These are phyloP conservation scores for Hypoxylon sp. DNA, from an alignment of 2,329 filamentous ascomycete genomes.

Conservation along the genomic window DNA sequence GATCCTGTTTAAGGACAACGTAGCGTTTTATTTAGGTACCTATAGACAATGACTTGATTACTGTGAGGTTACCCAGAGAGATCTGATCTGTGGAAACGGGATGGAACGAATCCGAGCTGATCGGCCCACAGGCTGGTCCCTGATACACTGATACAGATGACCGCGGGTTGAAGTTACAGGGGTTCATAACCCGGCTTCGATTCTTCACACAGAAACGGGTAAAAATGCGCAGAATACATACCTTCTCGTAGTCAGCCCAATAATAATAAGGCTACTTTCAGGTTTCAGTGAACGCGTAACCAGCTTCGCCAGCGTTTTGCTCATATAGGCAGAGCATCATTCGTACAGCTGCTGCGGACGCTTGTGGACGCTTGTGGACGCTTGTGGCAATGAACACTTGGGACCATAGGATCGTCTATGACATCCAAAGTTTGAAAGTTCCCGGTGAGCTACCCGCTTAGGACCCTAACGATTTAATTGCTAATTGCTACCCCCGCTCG, in stretches of 20 bases:
- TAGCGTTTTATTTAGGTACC: slow-evolving; percentile 9
- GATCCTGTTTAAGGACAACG: background rate
- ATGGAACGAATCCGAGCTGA: slow-evolving; percentile 40
- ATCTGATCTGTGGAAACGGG: slow-evolving; percentile 29
- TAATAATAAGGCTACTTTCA: background rate
- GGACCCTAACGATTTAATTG: background rate
- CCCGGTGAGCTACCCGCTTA: background rate
- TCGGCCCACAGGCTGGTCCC: slow-evolving; percentile 28
- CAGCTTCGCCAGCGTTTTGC: slow-evolving; percentile 6
- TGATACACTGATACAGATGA: slow-evolving; percentile 28
- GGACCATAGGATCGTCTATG: background rate
- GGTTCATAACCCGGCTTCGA: slow-evolving; percentile 11
- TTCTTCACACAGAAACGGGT: background rate
- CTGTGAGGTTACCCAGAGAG: slow-evolving; percentile 15
- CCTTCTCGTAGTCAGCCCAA: background rate
- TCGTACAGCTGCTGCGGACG: background rate
- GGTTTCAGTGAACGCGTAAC: slow-evolving; percentile 13
- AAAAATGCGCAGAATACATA: background rate
- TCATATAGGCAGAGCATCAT: background rate
- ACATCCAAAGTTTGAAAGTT: background rate
- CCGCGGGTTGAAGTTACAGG: slow-evolving; percentile 21
- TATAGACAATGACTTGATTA: slow-evolving; percentile 20
- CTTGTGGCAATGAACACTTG: slow-evolving; percentile 1
- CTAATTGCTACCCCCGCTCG: slow-evolving; percentile 9
- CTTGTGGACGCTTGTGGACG: background rate